phyloP scores from a whole-genome alignment of 352 stramenopile species.

The Phytophthora hybrid region DNA sequence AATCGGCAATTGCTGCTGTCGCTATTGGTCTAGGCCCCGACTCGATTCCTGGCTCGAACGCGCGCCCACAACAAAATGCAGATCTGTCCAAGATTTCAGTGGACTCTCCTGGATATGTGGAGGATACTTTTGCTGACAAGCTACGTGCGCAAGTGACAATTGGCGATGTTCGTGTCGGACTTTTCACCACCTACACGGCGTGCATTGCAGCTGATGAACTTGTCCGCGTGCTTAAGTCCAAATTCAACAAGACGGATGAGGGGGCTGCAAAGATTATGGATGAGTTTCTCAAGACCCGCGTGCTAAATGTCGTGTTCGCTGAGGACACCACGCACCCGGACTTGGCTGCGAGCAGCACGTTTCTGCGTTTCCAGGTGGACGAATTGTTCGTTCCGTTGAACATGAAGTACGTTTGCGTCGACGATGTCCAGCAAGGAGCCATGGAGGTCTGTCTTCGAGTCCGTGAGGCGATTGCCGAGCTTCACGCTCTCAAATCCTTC shows the following conservation, averaged over 20 bases:
- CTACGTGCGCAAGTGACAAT: constrained; percentile 66
- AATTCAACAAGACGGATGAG: constrained; percentile 64
- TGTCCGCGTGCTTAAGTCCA: constrained; percentile 57
- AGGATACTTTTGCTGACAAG: constrained; percentile 73
- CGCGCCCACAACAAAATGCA: constrained; percentile 44
- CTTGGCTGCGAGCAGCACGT: constrained; percentile 58
- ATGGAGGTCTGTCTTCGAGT: constrained; percentile 82
- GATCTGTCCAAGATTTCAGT: constrained; percentile 52
- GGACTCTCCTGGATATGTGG: constrained; percentile 49
- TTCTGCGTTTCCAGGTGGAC: constrained; percentile 87
- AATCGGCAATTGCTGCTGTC: constrained; percentile 64
- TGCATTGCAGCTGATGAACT: constrained; percentile 66
- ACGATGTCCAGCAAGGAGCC: constrained; percentile 49
- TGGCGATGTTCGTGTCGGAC: constrained; percentile 65
- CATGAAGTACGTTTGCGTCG: constrained; percentile 76
- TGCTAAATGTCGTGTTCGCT: constrained; percentile 67
- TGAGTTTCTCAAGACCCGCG: constrained; percentile 49
- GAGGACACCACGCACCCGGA: constrained; percentile 60
- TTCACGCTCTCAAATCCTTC: constrained; percentile 74
- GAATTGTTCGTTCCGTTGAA: constrained; percentile 85
- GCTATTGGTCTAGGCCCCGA: constrained; percentile 62
- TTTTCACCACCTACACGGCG: constrained; percentile 78
- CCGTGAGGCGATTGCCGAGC: constrained; percentile 69
- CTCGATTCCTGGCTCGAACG: constrained; percentile 33
- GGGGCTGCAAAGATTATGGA: constrained; percentile 54